Percentiles rank a stretch among this genome's conserved stretches.
These are phyloP conservation scores for Boletellus emodensis DNA, from an alignment of 768 basidiomycete genomes.

Conservation along the genomic window DNA sequence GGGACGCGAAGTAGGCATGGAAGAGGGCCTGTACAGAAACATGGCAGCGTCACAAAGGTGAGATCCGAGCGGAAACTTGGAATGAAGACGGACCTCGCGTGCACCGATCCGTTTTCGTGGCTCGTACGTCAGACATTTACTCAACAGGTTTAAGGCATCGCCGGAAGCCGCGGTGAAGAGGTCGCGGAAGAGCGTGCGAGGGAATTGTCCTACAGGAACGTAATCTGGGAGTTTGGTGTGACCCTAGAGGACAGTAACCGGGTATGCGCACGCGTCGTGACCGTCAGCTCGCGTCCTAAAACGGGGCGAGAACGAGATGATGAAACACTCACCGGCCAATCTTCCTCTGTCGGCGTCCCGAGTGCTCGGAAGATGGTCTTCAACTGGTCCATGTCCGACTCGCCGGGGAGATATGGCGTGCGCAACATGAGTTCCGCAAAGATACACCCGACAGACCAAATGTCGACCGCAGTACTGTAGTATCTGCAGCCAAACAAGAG, in stretches of 20 bases:
- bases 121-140: slow-evolving; percentile 78
- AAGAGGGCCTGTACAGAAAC: slow-evolving; percentile 58
- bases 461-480: slow-evolving; percentile 89
- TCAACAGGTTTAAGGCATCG: slow-evolving; percentile 80
- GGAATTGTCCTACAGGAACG: slow-evolving; percentile 80
- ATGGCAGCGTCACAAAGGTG: background rate
- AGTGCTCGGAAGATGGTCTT: slow-evolving; percentile 92
- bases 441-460: slow-evolving; percentile 98
- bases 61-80: background rate
- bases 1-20: slow-evolving; percentile 83
- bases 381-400: slow-evolving; percentile 94
- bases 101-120: slow-evolving; percentile 79
- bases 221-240: slow-evolving; percentile 91
- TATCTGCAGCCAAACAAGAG: slow-evolving; percentile 87
- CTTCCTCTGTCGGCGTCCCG: slow-evolving; percentile 93
- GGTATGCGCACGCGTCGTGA: background rate
- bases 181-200: slow-evolving; percentile 74
- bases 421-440: slow-evolving; percentile 97
- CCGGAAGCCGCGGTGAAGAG: slow-evolving; percentile 89
- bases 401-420: slow-evolving; percentile 92
- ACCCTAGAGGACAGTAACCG: slow-evolving; percentile 49
- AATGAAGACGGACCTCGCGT: slow-evolving; percentile 55
- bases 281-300: background rate
- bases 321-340: slow-evolving; percentile 78
- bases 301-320: background rate